A percentile compares a stretch with the other conserved stretches of the same genome.
Conservation (phyloP, 116 monocot species). For the Zostera marina region DNA sequence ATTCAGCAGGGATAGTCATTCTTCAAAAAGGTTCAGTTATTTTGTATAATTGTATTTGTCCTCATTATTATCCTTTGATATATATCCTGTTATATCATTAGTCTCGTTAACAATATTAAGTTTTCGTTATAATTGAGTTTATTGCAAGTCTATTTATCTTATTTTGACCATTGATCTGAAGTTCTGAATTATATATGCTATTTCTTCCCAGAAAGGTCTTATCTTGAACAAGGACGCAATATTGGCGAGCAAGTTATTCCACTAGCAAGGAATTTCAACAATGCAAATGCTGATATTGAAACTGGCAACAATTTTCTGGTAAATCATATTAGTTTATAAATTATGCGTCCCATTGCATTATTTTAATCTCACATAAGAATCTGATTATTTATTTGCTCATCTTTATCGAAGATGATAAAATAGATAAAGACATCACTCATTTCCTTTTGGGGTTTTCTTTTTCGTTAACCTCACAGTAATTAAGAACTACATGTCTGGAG, state of each 20-base stretch:
- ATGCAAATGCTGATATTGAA: slow-evolving; percentile 47
- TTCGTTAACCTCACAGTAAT: too few relatives aligned
- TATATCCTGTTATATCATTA: neutral
- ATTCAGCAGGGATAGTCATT: slow-evolving; percentile 84
- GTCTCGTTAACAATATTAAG: neutral
- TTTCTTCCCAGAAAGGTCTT: slow-evolving; percentile 59
- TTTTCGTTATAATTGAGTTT: neutral
- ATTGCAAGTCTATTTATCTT: neutral
- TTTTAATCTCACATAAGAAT: neutral
- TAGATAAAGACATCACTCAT: too few relatives aligned
- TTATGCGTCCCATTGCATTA: neutral
- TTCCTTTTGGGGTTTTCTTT: too few relatives aligned
- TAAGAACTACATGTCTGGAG: too few relatives aligned
- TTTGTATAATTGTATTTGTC: neutral
- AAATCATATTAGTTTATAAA: neutral
- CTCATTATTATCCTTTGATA: neutral
- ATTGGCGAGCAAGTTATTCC: slow-evolving; percentile 94
- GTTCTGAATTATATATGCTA: slow-evolving; percentile 1
- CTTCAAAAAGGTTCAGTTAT: slow-evolving; percentile 60
- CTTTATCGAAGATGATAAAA: too few relatives aligned
- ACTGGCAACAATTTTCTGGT: slow-evolving; percentile 17
- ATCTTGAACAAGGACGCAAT: slow-evolving; percentile 93
- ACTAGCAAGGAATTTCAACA: slow-evolving; percentile 85
- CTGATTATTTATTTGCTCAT: neutral
- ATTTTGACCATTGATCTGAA: neutral